These are phyloP conservation scores for Cytospora paraplurivora DNA, from an alignment of 2,329 filamentous ascomycete species.

Conservation along the genomic window DNA sequence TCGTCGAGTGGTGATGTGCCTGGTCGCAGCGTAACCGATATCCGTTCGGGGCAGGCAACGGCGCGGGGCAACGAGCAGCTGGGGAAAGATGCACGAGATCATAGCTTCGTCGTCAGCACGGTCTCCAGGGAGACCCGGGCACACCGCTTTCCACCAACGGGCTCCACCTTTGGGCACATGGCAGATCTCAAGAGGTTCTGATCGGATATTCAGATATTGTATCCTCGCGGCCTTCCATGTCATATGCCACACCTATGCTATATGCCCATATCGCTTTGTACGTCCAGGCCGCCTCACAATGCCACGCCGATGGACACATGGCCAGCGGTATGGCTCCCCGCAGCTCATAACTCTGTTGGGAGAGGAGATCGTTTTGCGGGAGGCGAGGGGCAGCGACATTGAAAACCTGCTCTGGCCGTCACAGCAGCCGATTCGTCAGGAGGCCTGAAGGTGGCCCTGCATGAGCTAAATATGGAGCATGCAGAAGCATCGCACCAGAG, in stretches of 20 bases:
- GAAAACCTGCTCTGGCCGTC: constrained; percentile 24
- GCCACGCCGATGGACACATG: constrained; percentile 13
- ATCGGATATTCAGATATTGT: not conserved
- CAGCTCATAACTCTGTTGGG: constrained; percentile 1
- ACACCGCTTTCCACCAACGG: constrained; percentile 4
- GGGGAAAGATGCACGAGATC: constrained; percentile 16
- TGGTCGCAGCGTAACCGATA: not conserved
- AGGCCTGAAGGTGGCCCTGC: constrained; percentile 10
- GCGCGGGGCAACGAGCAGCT: constrained; percentile 18
- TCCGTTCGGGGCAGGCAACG: not conserved
- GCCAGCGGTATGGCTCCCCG: constrained; percentile 18
- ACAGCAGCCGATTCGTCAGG: constrained; percentile 20
- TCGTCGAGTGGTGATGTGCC: constrained; percentile 5
- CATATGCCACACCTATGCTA: not conserved
- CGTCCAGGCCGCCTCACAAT: not conserved
- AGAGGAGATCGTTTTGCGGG: not conserved
- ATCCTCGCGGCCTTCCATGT: too few species aligned
- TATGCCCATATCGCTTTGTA: not conserved
- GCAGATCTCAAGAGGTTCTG: constrained; percentile 8
- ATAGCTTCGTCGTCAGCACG: constrained; percentile 11
- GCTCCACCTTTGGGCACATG: constrained; percentile 13
- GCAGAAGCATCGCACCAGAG: constrained; percentile 19
- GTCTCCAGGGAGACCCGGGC: constrained; percentile 3
- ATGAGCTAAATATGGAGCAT: constrained; percentile 24
- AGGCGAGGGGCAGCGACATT: not conserved